These are phyloP conservation scores for Cryphonectria japonica DNA, from an alignment of 2,329 filamentous ascomycete species.

Conservation along the genomic window DNA sequence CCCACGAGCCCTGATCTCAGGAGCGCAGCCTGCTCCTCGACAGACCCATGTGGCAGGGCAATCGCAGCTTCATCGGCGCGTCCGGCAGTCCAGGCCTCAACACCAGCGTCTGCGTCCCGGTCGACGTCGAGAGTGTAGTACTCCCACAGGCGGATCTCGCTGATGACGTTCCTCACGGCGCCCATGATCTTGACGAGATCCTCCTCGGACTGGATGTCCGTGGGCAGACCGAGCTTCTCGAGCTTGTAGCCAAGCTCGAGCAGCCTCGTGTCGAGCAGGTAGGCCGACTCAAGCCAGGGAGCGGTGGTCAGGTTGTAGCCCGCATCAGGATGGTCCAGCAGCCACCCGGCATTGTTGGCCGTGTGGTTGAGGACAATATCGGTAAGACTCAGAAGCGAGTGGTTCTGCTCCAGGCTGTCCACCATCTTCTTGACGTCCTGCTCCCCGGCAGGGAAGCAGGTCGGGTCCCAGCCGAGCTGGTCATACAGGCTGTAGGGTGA, in stretches of 20 bases:
- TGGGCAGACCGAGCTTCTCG: slow-evolving; percentile 73
- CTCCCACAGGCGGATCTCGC: slow-evolving; percentile 83
- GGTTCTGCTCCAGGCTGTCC: slow-evolving; percentile 78
- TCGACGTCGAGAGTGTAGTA: slow-evolving; percentile 87
- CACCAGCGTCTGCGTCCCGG: slow-evolving; percentile 66
- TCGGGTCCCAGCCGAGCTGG: slow-evolving; percentile 83
- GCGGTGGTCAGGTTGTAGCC: slow-evolving; percentile 94
- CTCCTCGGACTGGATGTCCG: slow-evolving; percentile 68
- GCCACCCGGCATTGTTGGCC: slow-evolving; percentile 92
- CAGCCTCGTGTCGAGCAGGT: slow-evolving; percentile 62
- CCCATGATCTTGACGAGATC: slow-evolving; percentile 85
- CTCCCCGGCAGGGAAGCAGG: slow-evolving; percentile 83
- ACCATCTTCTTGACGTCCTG: slow-evolving; percentile 78
- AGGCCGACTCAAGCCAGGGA: slow-evolving; percentile 72
- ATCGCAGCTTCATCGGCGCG: slow-evolving; percentile 42
- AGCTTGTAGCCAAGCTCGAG: slow-evolving; percentile 79
- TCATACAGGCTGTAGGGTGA: slow-evolving; percentile 97
- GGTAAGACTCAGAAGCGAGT: slow-evolving; percentile 84
- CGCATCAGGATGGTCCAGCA: slow-evolving; percentile 90
- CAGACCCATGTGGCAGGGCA: slow-evolving; percentile 53
- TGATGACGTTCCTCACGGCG: slow-evolving; percentile 79
- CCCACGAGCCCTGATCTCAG: slow-evolving; percentile 71
- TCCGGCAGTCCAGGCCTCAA: slow-evolving; percentile 73
- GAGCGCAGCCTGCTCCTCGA: slow-evolving; percentile 60
- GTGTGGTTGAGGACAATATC: slow-evolving; percentile 99